Conservation (phyloP, 352 stramenopile genomes). For the Phytophthora cajani region DNA sequence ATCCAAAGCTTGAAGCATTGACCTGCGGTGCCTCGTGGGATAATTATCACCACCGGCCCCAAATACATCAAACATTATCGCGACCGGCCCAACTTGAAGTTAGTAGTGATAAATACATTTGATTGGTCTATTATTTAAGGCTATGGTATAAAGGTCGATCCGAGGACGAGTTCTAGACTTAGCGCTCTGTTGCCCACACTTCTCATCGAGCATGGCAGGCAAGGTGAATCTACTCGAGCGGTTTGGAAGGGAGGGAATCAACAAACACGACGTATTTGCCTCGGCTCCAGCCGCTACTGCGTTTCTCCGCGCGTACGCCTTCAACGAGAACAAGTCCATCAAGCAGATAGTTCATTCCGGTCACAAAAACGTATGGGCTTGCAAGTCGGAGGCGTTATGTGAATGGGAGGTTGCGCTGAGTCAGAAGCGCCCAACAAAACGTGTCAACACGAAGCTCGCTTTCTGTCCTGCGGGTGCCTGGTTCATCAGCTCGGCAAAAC, state of each 20-base stretch:
- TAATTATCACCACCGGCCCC: too few relatives aligned
- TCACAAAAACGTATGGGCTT: constrained; percentile 1
- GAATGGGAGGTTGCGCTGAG: neutral
- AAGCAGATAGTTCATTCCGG: neutral
- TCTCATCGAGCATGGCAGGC: neutral
- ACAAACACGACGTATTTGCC: constrained; percentile 6
- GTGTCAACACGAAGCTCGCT: neutral
- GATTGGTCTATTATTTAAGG: too few relatives aligned
- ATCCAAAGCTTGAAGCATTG: neutral
- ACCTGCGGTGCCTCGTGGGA: neutral
- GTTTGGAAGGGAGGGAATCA: constrained; percentile 1
- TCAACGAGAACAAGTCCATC: constrained; percentile 22
- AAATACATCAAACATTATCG: neutral
- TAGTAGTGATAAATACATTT: too few relatives aligned
- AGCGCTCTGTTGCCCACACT: neutral
- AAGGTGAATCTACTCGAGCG: neutral
- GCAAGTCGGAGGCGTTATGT: constrained; percentile 1
- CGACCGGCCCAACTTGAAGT: neutral
- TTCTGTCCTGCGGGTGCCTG: constrained; percentile 5
- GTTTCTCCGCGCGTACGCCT: constrained; percentile 10
- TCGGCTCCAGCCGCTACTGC: neutral
- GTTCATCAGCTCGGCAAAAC: constrained; percentile 2
- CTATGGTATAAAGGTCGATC: too few relatives aligned
- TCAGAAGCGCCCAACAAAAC: neutral
- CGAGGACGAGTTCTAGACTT: neutral